Base-by-base conservation (phyloP, 306 rosid species). In the Quercus agrifolia region DNA sequence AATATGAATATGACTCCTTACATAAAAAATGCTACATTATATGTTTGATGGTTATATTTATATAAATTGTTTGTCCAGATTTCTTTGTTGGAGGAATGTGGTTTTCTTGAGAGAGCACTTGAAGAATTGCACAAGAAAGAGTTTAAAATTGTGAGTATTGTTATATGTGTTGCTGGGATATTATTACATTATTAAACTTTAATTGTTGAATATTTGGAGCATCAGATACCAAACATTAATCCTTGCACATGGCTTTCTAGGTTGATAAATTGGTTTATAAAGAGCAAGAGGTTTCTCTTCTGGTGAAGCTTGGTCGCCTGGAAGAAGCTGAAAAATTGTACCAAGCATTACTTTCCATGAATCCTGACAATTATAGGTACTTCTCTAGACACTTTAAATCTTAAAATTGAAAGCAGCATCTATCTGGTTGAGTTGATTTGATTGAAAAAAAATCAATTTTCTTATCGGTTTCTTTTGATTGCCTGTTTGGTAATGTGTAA, bases 311-410 rank as follows among this genome's bases (percentile, higher is more conserved):
- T 90, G 93, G 90, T 83, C 90, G 18, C 82, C 75, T 90, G 14
- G 93, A 88, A 84, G 93, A 93, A 82, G 96, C 88, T 3, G 91
- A 88, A 78, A 73, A 86, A n/a, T 77, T 95, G 81, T 91, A 90
- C 84, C 85, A 74, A 83, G 76, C 67, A 62, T 83, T 95, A 82
- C 99, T 95, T 83, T 85, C 93, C 80, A 87, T 90, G 91, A 95
- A 95, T 85, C 98, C 98, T 56, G 99, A 95, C 89, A 91, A 95
- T 80, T 95, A 95, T 81, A 78, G 98, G 99, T 96, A 82, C 54
- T 70, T 76, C 5, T 19, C 18, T 74, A 64, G 63, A 4, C 33
- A 64, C 41, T 62, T 77, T 71, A 58, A 77, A 8, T 31, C 56
- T 77, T 44, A 54, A 44, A 73, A 12, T 56, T 19, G 72, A 19